phyloP scores from a whole-genome alignment of 805 yeast species.

The Suhomyces tanzawaensis region DNA sequence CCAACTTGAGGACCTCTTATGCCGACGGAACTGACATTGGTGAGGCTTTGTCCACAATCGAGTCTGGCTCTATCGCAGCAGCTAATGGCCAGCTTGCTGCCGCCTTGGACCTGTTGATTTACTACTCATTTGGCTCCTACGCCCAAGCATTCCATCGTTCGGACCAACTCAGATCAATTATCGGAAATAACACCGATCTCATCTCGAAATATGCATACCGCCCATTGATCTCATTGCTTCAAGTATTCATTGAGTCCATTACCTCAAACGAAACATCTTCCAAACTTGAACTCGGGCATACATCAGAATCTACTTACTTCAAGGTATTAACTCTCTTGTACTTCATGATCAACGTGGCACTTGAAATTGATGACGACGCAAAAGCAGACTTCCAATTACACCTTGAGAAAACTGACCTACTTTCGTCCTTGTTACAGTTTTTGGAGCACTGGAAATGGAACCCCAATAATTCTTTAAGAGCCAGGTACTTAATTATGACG shows the following conservation, averaged over 20 bases:
- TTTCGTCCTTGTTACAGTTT: conserved; percentile 44
- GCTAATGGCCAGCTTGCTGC: background rate
- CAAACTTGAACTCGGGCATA: background rate
- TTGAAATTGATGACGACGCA: conserved; percentile 6
- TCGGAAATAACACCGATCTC: conserved; percentile 9
- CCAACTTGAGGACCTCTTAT: background rate
- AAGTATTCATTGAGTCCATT: conserved; percentile 1
- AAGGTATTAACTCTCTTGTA: conserved; percentile 34
- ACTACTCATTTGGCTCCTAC: conserved; percentile 28
- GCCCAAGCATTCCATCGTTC: conserved; percentile 8
- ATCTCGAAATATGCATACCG: conserved; percentile 3
- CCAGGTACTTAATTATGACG: conserved; percentile 55
- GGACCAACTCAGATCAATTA: conserved; percentile 17
- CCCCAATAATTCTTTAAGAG: conserved; percentile 37
- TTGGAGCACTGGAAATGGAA: conserved; percentile 71
- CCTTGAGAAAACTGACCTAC: conserved; percentile 35
- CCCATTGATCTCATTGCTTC: conserved; percentile 1
- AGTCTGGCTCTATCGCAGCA: background rate
- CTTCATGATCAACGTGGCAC: conserved; percentile 26
- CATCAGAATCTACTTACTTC: conserved; percentile 18
- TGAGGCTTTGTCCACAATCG: background rate
- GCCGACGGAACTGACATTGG: background rate
- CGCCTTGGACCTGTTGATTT: conserved; percentile 11
- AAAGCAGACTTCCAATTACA: conserved; percentile 12
- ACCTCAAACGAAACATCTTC: background rate